Conservation (phyloP, 768 basidiomycete genomes). For the Daedalea quercina region DNA sequence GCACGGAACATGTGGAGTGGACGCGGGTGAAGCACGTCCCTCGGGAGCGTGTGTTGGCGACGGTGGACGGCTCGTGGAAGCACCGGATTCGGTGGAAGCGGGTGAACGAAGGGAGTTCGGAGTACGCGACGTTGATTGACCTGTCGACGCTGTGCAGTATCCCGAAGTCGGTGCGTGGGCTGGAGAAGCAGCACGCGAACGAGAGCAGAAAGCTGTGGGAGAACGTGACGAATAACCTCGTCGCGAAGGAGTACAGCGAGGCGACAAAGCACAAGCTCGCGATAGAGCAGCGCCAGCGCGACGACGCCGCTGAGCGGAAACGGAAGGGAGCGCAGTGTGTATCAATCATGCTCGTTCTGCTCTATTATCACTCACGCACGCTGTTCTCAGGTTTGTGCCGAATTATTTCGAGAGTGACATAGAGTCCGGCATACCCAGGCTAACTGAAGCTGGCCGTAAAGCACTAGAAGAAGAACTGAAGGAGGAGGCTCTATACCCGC, state of each 20-base stretch:
- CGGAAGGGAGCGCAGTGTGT: slow-evolving; percentile 73
- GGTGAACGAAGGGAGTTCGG: slow-evolving; percentile 31
- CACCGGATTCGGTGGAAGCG: slow-evolving; percentile 73
- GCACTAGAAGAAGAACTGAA: slow-evolving; percentile 71
- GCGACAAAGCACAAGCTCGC: slow-evolving; percentile 87
- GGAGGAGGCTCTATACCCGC: slow-evolving; percentile 17
- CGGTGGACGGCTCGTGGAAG: slow-evolving; percentile 87
- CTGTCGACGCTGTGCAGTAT: slow-evolving; percentile 60
- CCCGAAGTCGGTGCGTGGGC: slow-evolving; percentile 80
- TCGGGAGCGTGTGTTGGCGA: slow-evolving; percentile 63
- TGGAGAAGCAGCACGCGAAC: slow-evolving; percentile 67
- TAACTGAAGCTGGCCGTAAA: slow-evolving; percentile 63
- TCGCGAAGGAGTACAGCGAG: slow-evolving; percentile 82
- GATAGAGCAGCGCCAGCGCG: slow-evolving; percentile 93
- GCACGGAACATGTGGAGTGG: slow-evolving; percentile 62
- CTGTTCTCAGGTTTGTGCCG: slow-evolving; percentile 54
- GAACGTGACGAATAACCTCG: slow-evolving; percentile 63
- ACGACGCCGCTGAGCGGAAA: slow-evolving; percentile 83
- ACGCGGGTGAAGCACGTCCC: slow-evolving; percentile 90
- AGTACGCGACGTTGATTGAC: slow-evolving; percentile 70
- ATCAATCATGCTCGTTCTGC: background rate
- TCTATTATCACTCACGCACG: background rate
- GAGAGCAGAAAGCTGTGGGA: slow-evolving; percentile 92
- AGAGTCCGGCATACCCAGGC: slow-evolving; percentile 53
- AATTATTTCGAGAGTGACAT: slow-evolving; percentile 69